Evolutionary conservation across 305 asterid species (phyloP), one percentile per base, ranked within the genome.

Genomic region (Fraxinus xanthoxyloides): DNA sequence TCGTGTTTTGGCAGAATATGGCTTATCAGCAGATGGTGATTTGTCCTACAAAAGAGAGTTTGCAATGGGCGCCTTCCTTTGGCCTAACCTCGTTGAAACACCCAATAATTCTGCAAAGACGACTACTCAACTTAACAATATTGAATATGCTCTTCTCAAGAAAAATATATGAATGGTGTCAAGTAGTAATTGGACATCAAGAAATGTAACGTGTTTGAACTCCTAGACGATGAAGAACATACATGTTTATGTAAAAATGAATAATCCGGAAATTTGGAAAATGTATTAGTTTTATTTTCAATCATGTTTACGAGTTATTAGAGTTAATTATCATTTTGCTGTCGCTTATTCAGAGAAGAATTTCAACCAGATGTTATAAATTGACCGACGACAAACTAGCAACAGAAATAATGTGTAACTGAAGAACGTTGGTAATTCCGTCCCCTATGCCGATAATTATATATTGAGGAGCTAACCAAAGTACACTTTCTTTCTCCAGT

Each of bases 61-160:
- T 13, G 93, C 93, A 0, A 88, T 92, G 86, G 94, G 92, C 17
- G 92, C 93, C 0, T 90, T 92, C 77, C 79, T 89, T 24, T 90
- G 94, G 96, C 92, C 93, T 9, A 21, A 13, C 10, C 17, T 67
- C 3, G 38, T 67, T 67, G 75, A 67, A 67, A 67, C 75, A 67
- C 75, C 23, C 34, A 28, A n/a, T 13, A 67, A 31, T 72, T 17
- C 24, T 32, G 15, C 24, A n/a, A 32, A 6, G 76, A 72, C 43
- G 7, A 32, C 46, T 70, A 2, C 26, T 32, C 43, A 32, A 5
- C 13, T 70, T 5, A 70, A 70, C 13, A 72, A 5, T 32, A 36
- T 72, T 32, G 46, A 72, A 72, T 72, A 17, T 72, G 76, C 46
- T 15, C 76, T 72, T 32, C 76, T 72, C 76, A 72, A 32, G 28